phyloP scores from a whole-genome alignment of 495 filamentous ascomycete genomes.

The Aspergillus incahuasiensis region DNA sequence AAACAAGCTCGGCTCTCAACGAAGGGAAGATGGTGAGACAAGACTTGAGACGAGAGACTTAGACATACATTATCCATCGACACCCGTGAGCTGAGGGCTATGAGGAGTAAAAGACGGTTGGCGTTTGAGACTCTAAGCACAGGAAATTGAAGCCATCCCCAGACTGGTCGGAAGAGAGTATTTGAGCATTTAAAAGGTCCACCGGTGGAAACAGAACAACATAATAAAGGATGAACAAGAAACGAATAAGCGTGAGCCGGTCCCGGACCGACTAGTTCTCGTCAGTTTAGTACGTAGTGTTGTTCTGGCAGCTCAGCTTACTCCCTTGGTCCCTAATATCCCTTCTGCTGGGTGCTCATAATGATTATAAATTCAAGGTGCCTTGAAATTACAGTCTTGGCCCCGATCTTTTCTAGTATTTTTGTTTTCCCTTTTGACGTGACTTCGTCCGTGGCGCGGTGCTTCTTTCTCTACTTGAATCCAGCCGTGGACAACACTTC shows the following conservation, averaged over 20 bases:
- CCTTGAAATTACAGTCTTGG: not conserved
- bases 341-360: not conserved
- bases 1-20: not conserved
- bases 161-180: conserved; percentile 18
- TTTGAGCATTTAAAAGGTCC: conserved; percentile 24
- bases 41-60: not conserved
- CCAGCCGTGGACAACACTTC: not conserved
- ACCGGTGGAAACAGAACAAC: conserved; percentile 1
- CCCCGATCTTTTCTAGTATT: not conserved
- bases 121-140: not conserved
- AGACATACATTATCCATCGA: not conserved
- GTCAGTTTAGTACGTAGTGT: not conserved
- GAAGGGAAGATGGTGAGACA: not conserved
- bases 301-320: conserved; percentile 18
- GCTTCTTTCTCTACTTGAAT: not conserved
- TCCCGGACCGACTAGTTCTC: conserved; percentile 13
- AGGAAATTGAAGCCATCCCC: conserved; percentile 10
- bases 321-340: conserved; percentile 5
- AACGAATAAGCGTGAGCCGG: conserved; percentile 21
- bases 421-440: not conserved
- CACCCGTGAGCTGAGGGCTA: not conserved
- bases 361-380: not conserved
- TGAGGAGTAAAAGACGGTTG: not conserved
- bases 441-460: not conserved
- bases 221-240: conserved; percentile 14